Evolutionary conservation across 176 grass and related monocot species (phyloP), one percentile per base, ranked within the genome.

Genomic region (Sorghum bicolor): DNA sequence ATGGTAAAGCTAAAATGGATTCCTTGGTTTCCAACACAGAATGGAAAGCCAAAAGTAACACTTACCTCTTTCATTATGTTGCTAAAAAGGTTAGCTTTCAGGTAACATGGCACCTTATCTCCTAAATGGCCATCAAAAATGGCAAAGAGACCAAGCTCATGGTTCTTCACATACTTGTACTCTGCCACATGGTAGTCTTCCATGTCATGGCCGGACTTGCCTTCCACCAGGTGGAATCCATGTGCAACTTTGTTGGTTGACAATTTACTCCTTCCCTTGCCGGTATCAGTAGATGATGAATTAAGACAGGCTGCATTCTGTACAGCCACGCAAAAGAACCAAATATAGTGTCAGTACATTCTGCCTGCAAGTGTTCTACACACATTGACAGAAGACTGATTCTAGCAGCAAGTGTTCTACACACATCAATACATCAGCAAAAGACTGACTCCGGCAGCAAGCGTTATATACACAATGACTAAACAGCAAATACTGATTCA

Each of bases 111-210:
- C 17, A 99, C 96, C 73, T 90, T 80, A 73, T 96, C 86, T 77
- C 96, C 96, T 86, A 99, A 85, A 89, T 99, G 96, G 17, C 96
- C 96, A 76, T 99, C 96, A 38, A 96, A 99, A 82, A 99, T 99
- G 78, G 96, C 96, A 57, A 99, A 99, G 67, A 99, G 88, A 22
- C 96, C 96, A 79, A 99, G 88, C 64, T 99, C 96, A 28, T 91
- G 91, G 34, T 63, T 82, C 75, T 94, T 96, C 63, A 96, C 91
- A 25, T 64, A 89, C 83, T 90, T 99, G 62, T 99, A 99, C 84
- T 94, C 86, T 30, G 96, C 89, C 32, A 94, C 96, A 87, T 92
- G 96, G 58, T 99, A 99, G 77, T 99, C 96, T 84, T 99, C 96
- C 96, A 99, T 99, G 74, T 99, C 88, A 94, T 99, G 96, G 13